A percentile compares a stretch with the other conserved stretches of the same genome.
Conservation (phyloP, 2,329 filamentous ascomycete species). For the Ilyonectria robusta region DNA sequence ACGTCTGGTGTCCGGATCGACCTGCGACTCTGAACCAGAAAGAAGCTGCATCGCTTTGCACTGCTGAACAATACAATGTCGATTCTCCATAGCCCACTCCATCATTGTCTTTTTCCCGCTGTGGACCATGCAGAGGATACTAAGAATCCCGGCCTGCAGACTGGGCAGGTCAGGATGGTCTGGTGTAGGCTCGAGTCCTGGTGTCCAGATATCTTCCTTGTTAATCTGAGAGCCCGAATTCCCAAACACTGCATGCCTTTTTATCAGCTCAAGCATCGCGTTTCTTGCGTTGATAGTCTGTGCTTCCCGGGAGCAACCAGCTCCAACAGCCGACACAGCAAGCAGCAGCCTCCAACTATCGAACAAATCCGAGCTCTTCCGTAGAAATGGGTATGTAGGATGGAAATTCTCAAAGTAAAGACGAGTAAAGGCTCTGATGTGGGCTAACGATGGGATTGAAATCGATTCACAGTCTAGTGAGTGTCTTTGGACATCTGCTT, state of each 20-base stretch:
- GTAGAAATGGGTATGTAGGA: constrained; percentile 35
- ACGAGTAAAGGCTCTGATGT: constrained; percentile 23
- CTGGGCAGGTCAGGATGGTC: background rate
- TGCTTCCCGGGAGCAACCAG: background rate
- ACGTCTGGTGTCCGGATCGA: background rate
- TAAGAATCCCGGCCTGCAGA: constrained; percentile 1
- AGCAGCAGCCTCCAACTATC: constrained; percentile 5
- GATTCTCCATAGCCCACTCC: background rate
- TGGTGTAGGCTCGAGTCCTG: background rate
- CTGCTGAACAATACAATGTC: background rate
- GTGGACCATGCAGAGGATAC: constrained; percentile 5
- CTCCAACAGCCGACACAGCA: constrained; percentile 8
- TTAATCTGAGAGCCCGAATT: background rate
- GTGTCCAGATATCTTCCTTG: background rate
- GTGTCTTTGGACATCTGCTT: background rate
- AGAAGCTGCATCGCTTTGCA: background rate
- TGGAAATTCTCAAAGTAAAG: constrained; percentile 38
- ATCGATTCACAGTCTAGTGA: background rate
- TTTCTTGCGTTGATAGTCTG: background rate
- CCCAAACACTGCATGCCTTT: background rate
- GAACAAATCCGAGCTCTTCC: background rate
- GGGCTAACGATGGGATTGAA: constrained; percentile 20
- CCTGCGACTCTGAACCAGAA: background rate
- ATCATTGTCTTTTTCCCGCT: background rate
- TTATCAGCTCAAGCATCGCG: background rate